Percentiles rank a stretch among this genome's conserved stretches.
Conservation (phyloP, 2,329 filamentous ascomycete species). For the Fusarium illudens region DNA sequence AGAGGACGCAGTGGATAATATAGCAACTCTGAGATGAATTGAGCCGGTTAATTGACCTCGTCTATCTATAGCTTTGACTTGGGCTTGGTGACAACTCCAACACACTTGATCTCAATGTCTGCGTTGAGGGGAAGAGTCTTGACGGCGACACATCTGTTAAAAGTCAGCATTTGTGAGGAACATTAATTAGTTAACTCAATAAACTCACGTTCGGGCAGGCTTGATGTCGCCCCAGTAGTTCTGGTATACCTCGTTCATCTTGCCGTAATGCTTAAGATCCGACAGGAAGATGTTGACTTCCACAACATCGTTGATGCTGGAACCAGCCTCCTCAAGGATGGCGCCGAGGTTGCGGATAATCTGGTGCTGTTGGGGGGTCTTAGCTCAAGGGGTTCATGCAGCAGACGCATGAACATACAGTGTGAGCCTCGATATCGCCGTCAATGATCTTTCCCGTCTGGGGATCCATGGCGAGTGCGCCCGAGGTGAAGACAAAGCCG, state of each 20-base stretch:
- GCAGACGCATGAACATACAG: slow-evolving; percentile 46
- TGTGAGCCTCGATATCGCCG: slow-evolving; percentile 73
- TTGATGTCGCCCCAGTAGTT: slow-evolving; percentile 68
- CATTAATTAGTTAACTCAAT: accelerated
- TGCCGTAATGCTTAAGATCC: slow-evolving; percentile 75
- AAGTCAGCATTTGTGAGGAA: neutral
- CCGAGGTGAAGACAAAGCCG: slow-evolving; percentile 74
- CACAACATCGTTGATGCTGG: slow-evolving; percentile 69
- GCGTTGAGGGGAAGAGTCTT: slow-evolving; percentile 43
- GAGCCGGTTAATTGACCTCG: neutral
- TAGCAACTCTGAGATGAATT: neutral
- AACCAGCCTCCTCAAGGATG: slow-evolving; percentile 74
- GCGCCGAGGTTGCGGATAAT: slow-evolving; percentile 75
- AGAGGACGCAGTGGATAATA: neutral
- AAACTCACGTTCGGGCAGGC: slow-evolving; percentile 49
- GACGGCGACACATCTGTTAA: slow-evolving; percentile 42
- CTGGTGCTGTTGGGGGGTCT: slow-evolving; percentile 50
- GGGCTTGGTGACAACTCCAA: slow-evolving; percentile 34
- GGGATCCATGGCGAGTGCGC: slow-evolving; percentile 71
- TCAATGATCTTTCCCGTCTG: slow-evolving; percentile 65
- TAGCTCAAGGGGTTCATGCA: neutral
- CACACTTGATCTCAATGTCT: slow-evolving; percentile 45
- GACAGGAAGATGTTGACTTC: slow-evolving; percentile 77
- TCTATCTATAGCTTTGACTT: slow-evolving; percentile 26
- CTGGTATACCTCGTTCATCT: slow-evolving; percentile 77